Percentiles rank a stretch among this genome's conserved stretches.
Conservation (phyloP, 2,329 filamentous ascomycete genomes). For the Pyrenochaeta sp. region DNA sequence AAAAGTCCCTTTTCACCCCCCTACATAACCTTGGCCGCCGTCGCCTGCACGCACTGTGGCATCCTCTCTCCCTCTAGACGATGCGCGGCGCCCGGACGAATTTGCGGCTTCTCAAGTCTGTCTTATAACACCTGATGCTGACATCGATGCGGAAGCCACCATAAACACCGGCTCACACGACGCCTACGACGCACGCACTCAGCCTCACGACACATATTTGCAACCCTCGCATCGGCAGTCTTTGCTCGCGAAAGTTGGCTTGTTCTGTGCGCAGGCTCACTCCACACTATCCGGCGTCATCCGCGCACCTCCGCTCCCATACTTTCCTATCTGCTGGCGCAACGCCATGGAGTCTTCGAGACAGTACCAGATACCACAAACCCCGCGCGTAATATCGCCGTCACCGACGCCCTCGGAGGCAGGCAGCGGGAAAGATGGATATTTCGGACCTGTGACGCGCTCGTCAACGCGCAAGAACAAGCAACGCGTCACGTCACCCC, state of each 20-base stretch:
- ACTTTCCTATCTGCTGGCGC: constrained; percentile 58
- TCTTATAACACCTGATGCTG: constrained; percentile 27
- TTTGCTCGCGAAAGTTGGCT: constrained; percentile 36
- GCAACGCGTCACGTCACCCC: constrained; percentile 61
- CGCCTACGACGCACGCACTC: constrained; percentile 25
- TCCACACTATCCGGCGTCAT: constrained; percentile 65
- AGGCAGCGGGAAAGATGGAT: constrained; percentile 62
- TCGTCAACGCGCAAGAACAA: constrained; percentile 73
- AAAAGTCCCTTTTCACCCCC: constrained; percentile 18
- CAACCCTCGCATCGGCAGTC: constrained; percentile 18
- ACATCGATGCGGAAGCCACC: constrained; percentile 37
- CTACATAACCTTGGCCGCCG: constrained; percentile 31
- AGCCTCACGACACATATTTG: constrained; percentile 23
- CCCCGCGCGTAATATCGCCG: constrained; percentile 88
- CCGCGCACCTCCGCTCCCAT: constrained; percentile 65
- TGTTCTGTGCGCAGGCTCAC: constrained; percentile 35
- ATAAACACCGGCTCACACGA: constrained; percentile 23
- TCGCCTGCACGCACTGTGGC: constrained; percentile 44
- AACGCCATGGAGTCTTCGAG: constrained; percentile 57
- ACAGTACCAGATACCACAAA: constrained; percentile 72
- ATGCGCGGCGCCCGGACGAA: constrained; percentile 48
- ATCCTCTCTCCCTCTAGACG: constrained; percentile 38
- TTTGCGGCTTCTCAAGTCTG: constrained; percentile 31
- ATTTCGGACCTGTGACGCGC: constrained; percentile 79
- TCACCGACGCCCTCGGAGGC: constrained; percentile 68